Evolutionary conservation across 257 asterid genomes (phyloP).

Genomic region (Solanum tarijense): DNA sequence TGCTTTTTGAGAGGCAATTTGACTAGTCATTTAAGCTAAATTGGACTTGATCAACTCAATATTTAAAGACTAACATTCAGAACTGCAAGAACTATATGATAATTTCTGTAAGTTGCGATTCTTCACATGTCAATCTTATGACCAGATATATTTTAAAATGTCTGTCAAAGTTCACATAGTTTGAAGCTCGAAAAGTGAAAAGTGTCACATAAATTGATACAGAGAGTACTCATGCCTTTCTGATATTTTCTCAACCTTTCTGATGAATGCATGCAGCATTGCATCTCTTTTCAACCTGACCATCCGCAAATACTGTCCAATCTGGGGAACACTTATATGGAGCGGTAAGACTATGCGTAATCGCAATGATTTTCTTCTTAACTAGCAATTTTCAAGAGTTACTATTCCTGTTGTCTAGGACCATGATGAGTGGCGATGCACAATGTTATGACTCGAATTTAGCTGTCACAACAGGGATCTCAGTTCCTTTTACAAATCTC

Average conservation of each 20-base stretch:
- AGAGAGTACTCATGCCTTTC: slow-evolving; percentile 10
- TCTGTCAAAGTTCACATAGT: neutral
- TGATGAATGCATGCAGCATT: slow-evolving; percentile 39
- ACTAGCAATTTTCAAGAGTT: slow-evolving; percentile 1
- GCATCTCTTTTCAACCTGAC: slow-evolving; percentile 74
- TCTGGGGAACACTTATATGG: slow-evolving; percentile 91
- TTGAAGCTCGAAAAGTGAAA: neutral
- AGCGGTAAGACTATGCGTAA: slow-evolving; percentile 41
- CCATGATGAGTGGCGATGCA: slow-evolving; percentile 63
- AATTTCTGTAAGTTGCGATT: no score
- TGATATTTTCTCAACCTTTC: neutral
- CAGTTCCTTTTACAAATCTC: slow-evolving; percentile 82
- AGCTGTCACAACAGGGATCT: slow-evolving; percentile 71
- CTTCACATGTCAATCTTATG: no score
- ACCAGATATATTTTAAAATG: neutral
- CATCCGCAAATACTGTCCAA: slow-evolving; percentile 93
- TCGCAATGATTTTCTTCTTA: neutral
- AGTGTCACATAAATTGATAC: neutral
- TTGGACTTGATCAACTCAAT: no score
- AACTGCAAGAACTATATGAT: no score
- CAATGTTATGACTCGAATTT: slow-evolving; percentile 85
- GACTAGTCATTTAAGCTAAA: no score
- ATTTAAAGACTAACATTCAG: no score
- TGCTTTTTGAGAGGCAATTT: no score
- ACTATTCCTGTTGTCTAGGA: slow-evolving; percentile 36